Conservation (phyloP, 1,284 basidiomycete species). For the Malassezia japonica region DNA sequence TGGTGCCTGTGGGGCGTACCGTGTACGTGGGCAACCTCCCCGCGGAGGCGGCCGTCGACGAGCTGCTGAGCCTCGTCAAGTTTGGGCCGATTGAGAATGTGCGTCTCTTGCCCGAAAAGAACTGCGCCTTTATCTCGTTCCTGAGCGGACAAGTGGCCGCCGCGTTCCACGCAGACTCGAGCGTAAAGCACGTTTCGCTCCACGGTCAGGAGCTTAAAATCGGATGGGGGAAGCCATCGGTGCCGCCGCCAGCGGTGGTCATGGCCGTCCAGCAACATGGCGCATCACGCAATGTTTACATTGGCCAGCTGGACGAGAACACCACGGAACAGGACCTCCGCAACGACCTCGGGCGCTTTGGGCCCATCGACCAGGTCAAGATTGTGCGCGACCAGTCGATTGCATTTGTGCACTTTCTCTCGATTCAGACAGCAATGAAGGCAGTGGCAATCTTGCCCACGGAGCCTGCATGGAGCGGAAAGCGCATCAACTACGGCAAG, state of each 20-base stretch:
- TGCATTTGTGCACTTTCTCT: constrained; percentile 45
- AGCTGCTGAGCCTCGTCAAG: constrained; percentile 91
- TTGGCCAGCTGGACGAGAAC: constrained; percentile 39
- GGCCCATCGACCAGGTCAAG: constrained; percentile 48
- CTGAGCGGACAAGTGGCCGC: constrained; percentile 37
- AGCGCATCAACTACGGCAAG: constrained; percentile 45
- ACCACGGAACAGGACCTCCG: constrained; percentile 37
- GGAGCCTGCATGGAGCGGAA: constrained; percentile 38
- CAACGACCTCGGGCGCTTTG: constrained; percentile 39
- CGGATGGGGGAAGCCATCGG: constrained; percentile 46
- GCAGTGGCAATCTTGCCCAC: constrained; percentile 38
- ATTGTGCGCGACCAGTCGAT: constrained; percentile 47
- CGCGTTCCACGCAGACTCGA: constrained; percentile 46
- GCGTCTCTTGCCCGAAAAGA: constrained; percentile 91
- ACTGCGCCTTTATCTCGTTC: constrained; percentile 84
- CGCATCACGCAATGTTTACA: constrained; percentile 45
- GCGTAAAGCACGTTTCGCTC: constrained; percentile 42
- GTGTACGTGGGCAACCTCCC: constrained; percentile 97
- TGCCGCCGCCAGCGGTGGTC: constrained; percentile 34
- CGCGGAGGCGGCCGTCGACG: constrained; percentile 88
- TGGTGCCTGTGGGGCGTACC: constrained; percentile 56
- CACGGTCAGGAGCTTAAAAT: constrained; percentile 47
- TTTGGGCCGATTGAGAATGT: constrained; percentile 94
- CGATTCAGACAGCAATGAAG: constrained; percentile 45
- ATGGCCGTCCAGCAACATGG: constrained; percentile 46